These are phyloP conservation scores for Ceratocystis albifundus DNA, from an alignment of 2,329 filamentous ascomycete species.

Conservation along the genomic window DNA sequence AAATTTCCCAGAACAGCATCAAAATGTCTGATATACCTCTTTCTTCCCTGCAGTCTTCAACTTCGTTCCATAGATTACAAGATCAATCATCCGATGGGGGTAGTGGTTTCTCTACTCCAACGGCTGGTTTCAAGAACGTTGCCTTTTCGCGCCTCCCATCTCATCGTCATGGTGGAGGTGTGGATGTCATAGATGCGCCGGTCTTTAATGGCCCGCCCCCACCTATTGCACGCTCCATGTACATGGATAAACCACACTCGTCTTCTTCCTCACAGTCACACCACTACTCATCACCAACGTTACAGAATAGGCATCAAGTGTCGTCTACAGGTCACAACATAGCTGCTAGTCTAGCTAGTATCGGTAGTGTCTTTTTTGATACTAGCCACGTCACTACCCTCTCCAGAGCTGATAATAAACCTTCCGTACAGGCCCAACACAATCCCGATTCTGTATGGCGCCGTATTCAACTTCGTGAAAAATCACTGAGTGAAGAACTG, in stretches of 20 bases:
- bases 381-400: conserved; percentile 23
- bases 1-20: not conserved
- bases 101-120: conserved; percentile 1
- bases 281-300: conserved; percentile 22
- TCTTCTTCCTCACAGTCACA: conserved; percentile 26
- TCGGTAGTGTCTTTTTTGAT: conserved; percentile 34
- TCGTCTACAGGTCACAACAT: conserved; percentile 8
- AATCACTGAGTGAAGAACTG: conserved; percentile 37
- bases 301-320: conserved; percentile 7
- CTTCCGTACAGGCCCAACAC: not conserved
- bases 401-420: not conserved
- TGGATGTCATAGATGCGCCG: conserved; percentile 24
- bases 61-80: not conserved
- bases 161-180: not conserved
- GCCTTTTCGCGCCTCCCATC: conserved; percentile 16
- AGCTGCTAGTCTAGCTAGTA: conserved; percentile 21
- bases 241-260: conserved; percentile 23
- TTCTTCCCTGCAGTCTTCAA: conserved; percentile 9
- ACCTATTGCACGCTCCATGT: conserved; percentile 38
- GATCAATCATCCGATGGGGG: not conserved
- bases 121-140: conserved; percentile 12
- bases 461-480: conserved; percentile 37
- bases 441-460: conserved; percentile 39
- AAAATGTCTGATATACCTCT: conserved; percentile 20
- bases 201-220: conserved; percentile 42